phyloP scores from a whole-genome alignment of 345 rosid genomes.

The Eutrema heterophyllum region DNA sequence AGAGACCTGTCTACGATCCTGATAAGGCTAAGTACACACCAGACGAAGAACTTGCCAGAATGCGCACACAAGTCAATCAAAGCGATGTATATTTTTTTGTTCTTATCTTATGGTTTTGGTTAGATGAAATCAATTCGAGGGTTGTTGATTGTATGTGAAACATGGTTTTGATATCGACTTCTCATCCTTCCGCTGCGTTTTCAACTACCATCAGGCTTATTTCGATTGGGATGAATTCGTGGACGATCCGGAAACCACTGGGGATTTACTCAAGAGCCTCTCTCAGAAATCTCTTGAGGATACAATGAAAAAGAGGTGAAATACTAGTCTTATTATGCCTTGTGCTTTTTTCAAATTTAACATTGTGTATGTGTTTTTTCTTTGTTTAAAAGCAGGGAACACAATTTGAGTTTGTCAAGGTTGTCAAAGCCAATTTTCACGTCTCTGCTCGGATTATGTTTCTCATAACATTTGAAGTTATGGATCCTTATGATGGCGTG shows the following conservation, averaged over 20 bases:
- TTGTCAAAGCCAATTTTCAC: background rate
- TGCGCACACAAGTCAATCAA: background rate
- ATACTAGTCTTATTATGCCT: too few species aligned
- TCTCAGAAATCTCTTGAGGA: background rate
- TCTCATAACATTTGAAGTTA: constrained; percentile 13
- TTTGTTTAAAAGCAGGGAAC: background rate
- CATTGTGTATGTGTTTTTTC: background rate
- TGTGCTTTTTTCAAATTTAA: background rate
- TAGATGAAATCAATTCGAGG: too few species aligned
- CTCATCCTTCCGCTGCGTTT: background rate
- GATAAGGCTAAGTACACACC: background rate
- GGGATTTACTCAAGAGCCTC: background rate
- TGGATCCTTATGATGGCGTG: constrained; percentile 1
- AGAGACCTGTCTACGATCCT: background rate
- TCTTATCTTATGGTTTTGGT: too few species aligned
- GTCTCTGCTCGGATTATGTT: background rate
- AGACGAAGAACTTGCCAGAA: background rate
- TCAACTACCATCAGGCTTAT: constrained; percentile 1
- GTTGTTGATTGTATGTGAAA: background rate
- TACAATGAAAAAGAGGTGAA: background rate
- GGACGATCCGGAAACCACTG: background rate
- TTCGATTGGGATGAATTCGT: background rate
- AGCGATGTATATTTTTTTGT: background rate
- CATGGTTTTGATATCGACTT: constrained; percentile 12
- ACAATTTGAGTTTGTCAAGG: background rate